Evolutionary conservation across 768 basidiomycete genomes (phyloP).

Genomic region (Rhodotorula kratochvilovae): DNA sequence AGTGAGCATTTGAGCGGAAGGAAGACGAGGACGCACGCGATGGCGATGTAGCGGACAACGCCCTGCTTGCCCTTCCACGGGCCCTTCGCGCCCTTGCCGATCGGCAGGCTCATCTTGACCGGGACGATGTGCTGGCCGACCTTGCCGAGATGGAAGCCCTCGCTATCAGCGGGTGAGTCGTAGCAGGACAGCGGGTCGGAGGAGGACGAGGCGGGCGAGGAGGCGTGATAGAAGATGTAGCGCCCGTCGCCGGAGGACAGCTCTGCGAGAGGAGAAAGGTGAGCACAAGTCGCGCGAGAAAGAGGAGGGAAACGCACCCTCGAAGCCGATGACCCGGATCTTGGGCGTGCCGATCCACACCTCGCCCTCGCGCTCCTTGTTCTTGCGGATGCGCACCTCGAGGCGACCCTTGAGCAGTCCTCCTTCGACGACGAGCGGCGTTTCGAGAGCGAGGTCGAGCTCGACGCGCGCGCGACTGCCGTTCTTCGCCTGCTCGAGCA

Average conservation of each 20-base stretch:
- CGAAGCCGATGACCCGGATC: conserved; percentile 77
- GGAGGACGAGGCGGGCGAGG: conserved; percentile 51
- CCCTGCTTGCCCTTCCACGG: conserved; percentile 57
- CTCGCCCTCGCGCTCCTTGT: conserved; percentile 57
- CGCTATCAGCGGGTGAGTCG: conserved; percentile 50
- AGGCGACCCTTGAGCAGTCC: conserved; percentile 65
- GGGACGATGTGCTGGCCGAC: conserved; percentile 68
- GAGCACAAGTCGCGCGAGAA: not conserved
- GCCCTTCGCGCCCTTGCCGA: conserved; percentile 60
- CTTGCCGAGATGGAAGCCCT: conserved; percentile 61
- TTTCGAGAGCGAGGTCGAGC: conserved; percentile 72
- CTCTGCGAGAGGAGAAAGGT: conserved; percentile 14
- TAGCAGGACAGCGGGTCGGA: conserved; percentile 43
- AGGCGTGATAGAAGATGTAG: conserved; percentile 75
- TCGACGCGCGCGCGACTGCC: conserved; percentile 66
- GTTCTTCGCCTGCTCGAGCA: conserved; percentile 65
- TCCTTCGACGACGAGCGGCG: conserved; percentile 73
- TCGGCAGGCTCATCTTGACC: conserved; percentile 66
- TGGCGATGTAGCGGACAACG: conserved; percentile 72
- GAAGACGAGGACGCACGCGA: conserved; percentile 57
- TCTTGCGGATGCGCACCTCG: conserved; percentile 60
- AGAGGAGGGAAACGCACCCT: conserved; percentile 52
- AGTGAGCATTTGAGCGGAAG: not conserved
- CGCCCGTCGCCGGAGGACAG: conserved; percentile 54
- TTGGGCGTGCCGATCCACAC: conserved; percentile 69